A percentile compares a stretch with the other conserved stretches of the same genome.
These are phyloP conservation scores for Stemphylium vesicarium DNA, from an alignment of 2,329 filamentous ascomycete species.

Conservation along the genomic window DNA sequence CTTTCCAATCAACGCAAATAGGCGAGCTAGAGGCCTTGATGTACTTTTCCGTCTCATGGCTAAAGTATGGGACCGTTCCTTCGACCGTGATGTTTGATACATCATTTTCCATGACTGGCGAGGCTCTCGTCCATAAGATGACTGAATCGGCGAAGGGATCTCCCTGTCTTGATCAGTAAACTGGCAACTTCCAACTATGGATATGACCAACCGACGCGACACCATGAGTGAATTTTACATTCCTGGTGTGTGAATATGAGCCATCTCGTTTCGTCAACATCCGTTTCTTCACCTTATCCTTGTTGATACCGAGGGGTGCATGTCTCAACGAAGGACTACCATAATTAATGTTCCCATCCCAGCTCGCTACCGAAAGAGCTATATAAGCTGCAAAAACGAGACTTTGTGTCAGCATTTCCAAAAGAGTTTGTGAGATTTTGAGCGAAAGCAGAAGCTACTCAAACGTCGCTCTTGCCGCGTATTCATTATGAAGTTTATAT, in stretches of 20 bases:
- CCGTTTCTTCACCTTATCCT: slow-evolving; percentile 65
- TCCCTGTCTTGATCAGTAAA: slow-evolving; percentile 22
- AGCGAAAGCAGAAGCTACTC: no score
- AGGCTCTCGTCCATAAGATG: slow-evolving; percentile 44
- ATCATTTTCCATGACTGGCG: slow-evolving; percentile 49
- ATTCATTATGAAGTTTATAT: no score
- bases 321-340: slow-evolving; percentile 70
- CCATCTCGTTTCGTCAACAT: slow-evolving; percentile 29
- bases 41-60: slow-evolving; percentile 61
- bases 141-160: slow-evolving; percentile 53
- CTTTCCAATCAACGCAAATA: slow-evolving; percentile 70
- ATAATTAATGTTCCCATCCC: slow-evolving; percentile 67
- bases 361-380: slow-evolving; percentile 22
- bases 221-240: slow-evolving; percentile 51
- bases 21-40: slow-evolving; percentile 63
- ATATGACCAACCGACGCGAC: slow-evolving; percentile 42
- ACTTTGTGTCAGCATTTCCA: no score
- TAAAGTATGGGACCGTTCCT: slow-evolving; percentile 60
- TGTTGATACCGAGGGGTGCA: slow-evolving; percentile 67
- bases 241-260: slow-evolving; percentile 4
- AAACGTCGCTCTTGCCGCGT: no score
- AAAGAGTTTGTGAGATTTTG: no score
- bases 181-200: no score
- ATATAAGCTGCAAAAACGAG: no score
- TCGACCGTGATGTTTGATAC: slow-evolving; percentile 58